Base-by-base conservation (phyloP, 176 grass and related monocot genomes). In the Eleusine indica region DNA sequence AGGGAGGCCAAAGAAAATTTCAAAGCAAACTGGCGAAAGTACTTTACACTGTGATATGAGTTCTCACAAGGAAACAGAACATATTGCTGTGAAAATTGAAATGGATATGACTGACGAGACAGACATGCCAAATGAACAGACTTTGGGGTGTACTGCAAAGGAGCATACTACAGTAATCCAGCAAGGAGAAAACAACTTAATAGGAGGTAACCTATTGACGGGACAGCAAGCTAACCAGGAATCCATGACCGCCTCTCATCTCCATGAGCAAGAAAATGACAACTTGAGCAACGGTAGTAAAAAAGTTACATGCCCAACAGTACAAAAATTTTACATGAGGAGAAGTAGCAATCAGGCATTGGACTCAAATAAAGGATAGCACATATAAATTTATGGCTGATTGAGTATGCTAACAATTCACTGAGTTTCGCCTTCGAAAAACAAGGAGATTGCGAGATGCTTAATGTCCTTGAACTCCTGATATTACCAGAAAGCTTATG, bases 261-360 rank as follows among this genome's bases (percentile, higher is more conserved):
- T 85, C 30, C 28, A 21, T 1, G 41, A 76, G 29, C 69, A 76
- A 76, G 65, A 80, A 86, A 79, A 66, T 65, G 69, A 2, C 74
- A 81, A 67, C 21, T 49, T 11, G 39, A 44, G 41, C 78, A 46
- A 68, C 70, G 51, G 2, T 63, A 66, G 42, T 66, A 74, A 75
- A 61, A 86, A 69, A 3, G 25, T 62, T 53, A 46, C 46, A 42
- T 46, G 65, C 61, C 70, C 83, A 7, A 28, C 51, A 15, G 67
- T 74, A 64, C 71, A 65, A 40, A 89, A 81, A 85, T 68, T 89
- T 81, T 89, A 89, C 38, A 85, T 68, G 58, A 85, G 80, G 74
- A 91, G 90, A 80, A 86, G 53, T 81, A 66, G 22, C 53, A 64
- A 28, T 22, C 61, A 47, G n/a, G 57, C 17, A 61, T 2, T 39